Evolutionary conservation across 2,329 filamentous ascomycete species (phyloP).

Genomic region (Colletotrichum sp.): DNA sequence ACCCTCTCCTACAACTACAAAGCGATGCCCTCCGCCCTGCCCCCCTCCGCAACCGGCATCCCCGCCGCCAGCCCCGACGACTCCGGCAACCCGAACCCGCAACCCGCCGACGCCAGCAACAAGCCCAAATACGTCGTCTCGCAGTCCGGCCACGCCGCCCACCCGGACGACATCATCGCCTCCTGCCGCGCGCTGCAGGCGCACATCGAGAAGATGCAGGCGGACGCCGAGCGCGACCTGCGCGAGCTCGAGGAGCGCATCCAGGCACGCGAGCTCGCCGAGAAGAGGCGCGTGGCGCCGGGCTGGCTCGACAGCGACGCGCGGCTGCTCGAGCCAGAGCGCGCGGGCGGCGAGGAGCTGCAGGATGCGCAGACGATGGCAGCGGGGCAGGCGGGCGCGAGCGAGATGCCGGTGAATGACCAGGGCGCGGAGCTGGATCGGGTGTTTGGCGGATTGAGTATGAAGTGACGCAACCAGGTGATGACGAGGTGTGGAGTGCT

Average conservation of each 20-base stretch:
- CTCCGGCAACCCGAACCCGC: neutral
- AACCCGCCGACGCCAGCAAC: conserved; percentile 5
- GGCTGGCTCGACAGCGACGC: conserved; percentile 82
- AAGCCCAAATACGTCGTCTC: conserved; percentile 79
- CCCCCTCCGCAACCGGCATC: conserved; percentile 69
- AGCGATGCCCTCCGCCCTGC: conserved; percentile 83
- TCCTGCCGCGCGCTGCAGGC: conserved; percentile 80
- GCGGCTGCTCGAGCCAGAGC: conserved; percentile 71
- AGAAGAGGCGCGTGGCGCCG: conserved; percentile 80
- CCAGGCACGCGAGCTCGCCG: conserved; percentile 70
- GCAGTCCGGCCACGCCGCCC: conserved; percentile 78
- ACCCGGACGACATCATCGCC: conserved; percentile 83
- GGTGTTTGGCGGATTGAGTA: conserved; percentile 56
- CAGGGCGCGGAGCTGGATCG: conserved; percentile 62
- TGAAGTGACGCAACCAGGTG: conserved; percentile 22
- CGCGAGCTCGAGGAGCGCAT: conserved; percentile 73
- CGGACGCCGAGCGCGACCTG: conserved; percentile 71
- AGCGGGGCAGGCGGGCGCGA: conserved; percentile 30
- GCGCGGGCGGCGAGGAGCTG: conserved; percentile 28
- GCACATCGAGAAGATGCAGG: conserved; percentile 73
- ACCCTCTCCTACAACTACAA: conserved; percentile 97
- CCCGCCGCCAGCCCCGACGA: conserved; percentile 34
- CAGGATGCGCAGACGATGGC: conserved; percentile 31
- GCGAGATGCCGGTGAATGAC: conserved; percentile 46
- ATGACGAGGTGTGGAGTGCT: neutral